A percentile compares a stretch with the other conserved stretches of the same genome.
phyloP scores from a whole-genome alignment of 495 filamentous ascomycete species.

The Podospora anserina region DNA sequence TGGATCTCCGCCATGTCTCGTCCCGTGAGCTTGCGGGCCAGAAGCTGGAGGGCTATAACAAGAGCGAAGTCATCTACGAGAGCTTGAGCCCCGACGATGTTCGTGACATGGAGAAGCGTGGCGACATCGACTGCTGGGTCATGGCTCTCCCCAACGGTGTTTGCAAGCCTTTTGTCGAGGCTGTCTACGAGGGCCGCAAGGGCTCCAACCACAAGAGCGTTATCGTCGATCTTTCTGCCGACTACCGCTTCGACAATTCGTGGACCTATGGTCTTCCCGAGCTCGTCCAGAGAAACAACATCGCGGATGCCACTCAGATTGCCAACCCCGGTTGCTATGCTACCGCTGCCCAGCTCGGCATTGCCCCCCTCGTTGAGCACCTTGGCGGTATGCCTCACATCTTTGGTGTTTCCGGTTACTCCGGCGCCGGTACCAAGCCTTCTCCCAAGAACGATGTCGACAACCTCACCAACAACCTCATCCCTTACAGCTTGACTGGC shows the following conservation, averaged over 20 bases:
- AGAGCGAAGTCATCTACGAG: conserved; percentile 91
- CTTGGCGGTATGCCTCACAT: conserved; percentile 78
- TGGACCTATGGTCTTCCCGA: conserved; percentile 98
- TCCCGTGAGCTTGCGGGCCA: conserved; percentile 91
- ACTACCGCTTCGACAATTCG: conserved; percentile 84
- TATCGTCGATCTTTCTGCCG: conserved; percentile 90
- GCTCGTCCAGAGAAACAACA: conserved; percentile 70
- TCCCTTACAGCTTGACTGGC: conserved; percentile 88
- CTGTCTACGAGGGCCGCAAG: conserved; percentile 68
- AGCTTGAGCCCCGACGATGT: conserved; percentile 89
- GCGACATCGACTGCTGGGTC: conserved; percentile 97
- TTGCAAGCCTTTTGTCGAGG: conserved; percentile 93
- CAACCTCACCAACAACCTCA: conserved; percentile 83
- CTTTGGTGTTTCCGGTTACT: conserved; percentile 95
- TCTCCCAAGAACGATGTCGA: conserved; percentile 92
- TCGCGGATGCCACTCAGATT: conserved; percentile 81
- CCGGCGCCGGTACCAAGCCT: conserved; percentile 93
- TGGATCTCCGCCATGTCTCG: conserved; percentile 91
- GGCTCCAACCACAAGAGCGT: conserved; percentile 63
- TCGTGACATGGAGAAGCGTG: conserved; percentile 80
- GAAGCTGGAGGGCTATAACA: conserved; percentile 86
- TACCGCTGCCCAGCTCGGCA: conserved; percentile 91
- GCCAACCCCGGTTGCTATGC: conserved; percentile 96
- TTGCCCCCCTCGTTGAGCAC: conserved; percentile 75
- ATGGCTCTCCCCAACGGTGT: conserved; percentile 98